These are phyloP conservation scores for Neonectria sp. DNA, from an alignment of 2,329 filamentous ascomycete genomes.

Conservation along the genomic window DNA sequence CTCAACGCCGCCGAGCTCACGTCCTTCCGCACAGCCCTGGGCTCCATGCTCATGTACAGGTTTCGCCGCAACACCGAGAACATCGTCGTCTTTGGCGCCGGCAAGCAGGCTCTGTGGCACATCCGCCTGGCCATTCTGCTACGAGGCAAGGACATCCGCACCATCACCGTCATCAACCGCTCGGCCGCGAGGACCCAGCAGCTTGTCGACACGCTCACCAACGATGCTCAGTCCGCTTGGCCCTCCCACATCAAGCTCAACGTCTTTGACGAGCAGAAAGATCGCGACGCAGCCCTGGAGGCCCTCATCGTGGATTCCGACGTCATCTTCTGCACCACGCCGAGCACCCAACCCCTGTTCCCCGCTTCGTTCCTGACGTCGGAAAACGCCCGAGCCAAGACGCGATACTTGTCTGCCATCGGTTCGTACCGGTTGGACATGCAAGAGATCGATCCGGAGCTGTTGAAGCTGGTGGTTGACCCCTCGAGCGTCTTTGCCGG, in stretches of 20 bases:
- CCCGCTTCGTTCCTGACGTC: constrained; percentile 40
- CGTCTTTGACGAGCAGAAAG: constrained; percentile 27
- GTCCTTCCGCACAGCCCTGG: constrained; percentile 77
- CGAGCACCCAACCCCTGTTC: constrained; percentile 50
- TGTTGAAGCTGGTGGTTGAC: constrained; percentile 43
- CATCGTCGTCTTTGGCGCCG: constrained; percentile 78
- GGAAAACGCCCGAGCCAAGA: constrained; percentile 41
- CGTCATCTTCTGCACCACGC: constrained; percentile 52
- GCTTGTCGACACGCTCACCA: constrained; percentile 39
- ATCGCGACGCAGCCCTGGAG: constrained; percentile 35
- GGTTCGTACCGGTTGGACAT: constrained; percentile 53
- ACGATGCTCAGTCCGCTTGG: constrained; percentile 26
- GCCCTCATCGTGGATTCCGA: constrained; percentile 41
- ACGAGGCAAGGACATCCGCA: constrained; percentile 43
- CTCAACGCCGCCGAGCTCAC: constrained; percentile 79
- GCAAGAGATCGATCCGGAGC: constrained; percentile 51
- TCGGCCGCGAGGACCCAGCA: constrained; percentile 42
- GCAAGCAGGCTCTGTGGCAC: constrained; percentile 82
- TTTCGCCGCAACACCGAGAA: constrained; percentile 54
- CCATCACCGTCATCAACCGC: constrained; percentile 54
- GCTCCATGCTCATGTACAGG: constrained; percentile 71
- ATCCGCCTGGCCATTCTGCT: constrained; percentile 76
- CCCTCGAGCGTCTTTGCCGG: constrained; percentile 21
- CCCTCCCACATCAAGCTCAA: constrained; percentile 35
- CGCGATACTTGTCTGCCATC: constrained; percentile 49